Base-by-base conservation (phyloP, 306 rosid genomes). In the Dryas drummondii region DNA sequence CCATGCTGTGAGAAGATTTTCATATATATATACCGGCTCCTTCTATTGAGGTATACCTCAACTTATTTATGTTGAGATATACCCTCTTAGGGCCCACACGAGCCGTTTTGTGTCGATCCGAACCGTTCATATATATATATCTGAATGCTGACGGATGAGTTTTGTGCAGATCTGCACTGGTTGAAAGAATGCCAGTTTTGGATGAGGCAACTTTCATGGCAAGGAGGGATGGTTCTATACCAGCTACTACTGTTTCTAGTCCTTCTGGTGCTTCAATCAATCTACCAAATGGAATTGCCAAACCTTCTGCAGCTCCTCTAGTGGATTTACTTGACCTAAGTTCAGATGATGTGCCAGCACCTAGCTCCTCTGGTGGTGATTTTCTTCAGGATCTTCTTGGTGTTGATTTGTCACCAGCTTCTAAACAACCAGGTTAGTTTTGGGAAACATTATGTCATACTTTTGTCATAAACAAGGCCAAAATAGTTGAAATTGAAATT, bases 111-210 rank as follows among this genome's bases (percentile, higher is more conserved):
- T n/a, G n/a, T n/a, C n/a, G n/a, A n/a, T n/a, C n/a, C n/a, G n/a
- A n/a, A n/a, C n/a, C n/a, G n/a, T n/a, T n/a, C n/a, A n/a, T 22
- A 22, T 22, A 22, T 22, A 0, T 22, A 1, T 27, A 58, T 45
- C 57, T 15, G 64, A 57, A 76, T 76, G 77, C 79, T 83, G 71
- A 77, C 71, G 59, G 42, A 54, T 69, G 47, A 76, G 32, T 50
- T 32, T 70, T 70, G 55, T 89, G 81, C 86, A 94, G 97, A 83
- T 90, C 97, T 71, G 67, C 83, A 5, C 87, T 94, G 57, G 96
- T 92, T 68, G 98, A 92, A 86, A 88, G 99, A 86, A 94, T 94
- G 99, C 99, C 98, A 46, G 93, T 92, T 82, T 84, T 94, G 76
- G 93, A 94, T 73, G 97, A 91, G 83, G 97, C 94, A 78, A 78